Base-by-base conservation (phyloP, 768 basidiomycete genomes). In the Polyporus arcularius region DNA sequence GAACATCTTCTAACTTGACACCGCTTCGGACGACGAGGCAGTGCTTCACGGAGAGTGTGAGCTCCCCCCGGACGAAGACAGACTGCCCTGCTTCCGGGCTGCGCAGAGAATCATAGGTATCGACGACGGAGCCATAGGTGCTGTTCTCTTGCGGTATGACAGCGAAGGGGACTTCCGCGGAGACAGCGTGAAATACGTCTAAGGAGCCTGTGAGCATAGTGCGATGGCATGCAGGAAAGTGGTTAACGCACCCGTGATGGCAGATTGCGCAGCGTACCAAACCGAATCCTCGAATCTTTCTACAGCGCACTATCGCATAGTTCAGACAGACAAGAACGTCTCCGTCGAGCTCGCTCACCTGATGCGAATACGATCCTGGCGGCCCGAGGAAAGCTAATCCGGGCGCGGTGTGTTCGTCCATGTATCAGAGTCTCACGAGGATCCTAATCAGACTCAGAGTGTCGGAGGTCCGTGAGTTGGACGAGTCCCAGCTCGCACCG, bases 71-170 rank as follows among this genome's bases (percentile, higher is more conserved):
- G 41, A 92, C 75, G 66, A 85, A 87, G 8, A 76, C 80, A 14
- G 71, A 70, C 42, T 73, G 67, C 8, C 81, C 76, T 40, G 78
- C 62, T 5, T 64, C 62, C 40, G 73, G 66, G n/a, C 61, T 64
- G 28, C 87, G 85, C 49, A 92, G 73, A 38, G 75, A 62, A 67
- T 91, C 86, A 67, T 89, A 92, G 1, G 89, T 89, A 71, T 94
- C 91, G 21, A 84, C 74, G 7, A 94, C 91, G 16, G 75, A 78
- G 11, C 91, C 91, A 65, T 86, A 87, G 39, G 84, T 88, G 15
- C 85, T 85, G 66, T 94, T 94, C 72, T 94, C 91, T 71, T 90
- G 88, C 21, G 91, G 91, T 31, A 92, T 77, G n/a, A 93, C 78
- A 28, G 82, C 90, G 50, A 84, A 77, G 28, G 80, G 78, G 35